A percentile compares a stretch with the other conserved stretches of the same genome.
Evolutionary conservation across 805 yeast species (phyloP).

Genomic region (Starmera pachycereana): DNA sequence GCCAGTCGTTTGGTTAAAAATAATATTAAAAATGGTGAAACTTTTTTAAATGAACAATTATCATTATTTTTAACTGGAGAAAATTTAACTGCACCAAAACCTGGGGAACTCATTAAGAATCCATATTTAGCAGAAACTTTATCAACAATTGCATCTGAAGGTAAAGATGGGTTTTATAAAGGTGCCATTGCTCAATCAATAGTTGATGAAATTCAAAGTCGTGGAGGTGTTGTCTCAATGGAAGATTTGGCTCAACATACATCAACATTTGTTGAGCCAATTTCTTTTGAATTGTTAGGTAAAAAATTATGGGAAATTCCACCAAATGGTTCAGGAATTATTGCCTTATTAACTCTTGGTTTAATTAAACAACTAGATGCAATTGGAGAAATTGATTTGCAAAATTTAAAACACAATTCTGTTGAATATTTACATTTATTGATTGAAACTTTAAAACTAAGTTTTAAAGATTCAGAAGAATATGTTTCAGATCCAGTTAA

Average conservation of each 20-base stretch:
- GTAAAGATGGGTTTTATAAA: slow-evolving; percentile 58
- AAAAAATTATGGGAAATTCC: slow-evolving; percentile 70
- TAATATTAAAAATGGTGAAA: slow-evolving; percentile 20
- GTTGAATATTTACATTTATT: slow-evolving; percentile 58
- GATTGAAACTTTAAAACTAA: slow-evolving; percentile 63
- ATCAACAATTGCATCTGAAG: slow-evolving; percentile 39
- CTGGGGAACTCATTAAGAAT: slow-evolving; percentile 51
- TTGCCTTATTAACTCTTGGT: slow-evolving; percentile 64
- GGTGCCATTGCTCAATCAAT: slow-evolving; percentile 65
- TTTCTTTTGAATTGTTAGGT: slow-evolving; percentile 40
- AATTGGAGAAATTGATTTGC: slow-evolving; percentile 32
- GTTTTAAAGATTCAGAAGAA: slow-evolving; percentile 67
- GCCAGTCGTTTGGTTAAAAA: slow-evolving; percentile 28
- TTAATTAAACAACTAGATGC: slow-evolving; percentile 45
- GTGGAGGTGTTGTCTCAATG: slow-evolving; percentile 46
- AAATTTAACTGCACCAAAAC: slow-evolving; percentile 36
- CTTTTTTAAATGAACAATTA: slow-evolving; percentile 19
- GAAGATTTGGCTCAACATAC: slow-evolving; percentile 50
- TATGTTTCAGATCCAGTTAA: slow-evolving; percentile 55
- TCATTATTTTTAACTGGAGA: slow-evolving; percentile 27
- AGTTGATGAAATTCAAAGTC: slow-evolving; percentile 36
- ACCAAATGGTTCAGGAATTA: slow-evolving; percentile 76
- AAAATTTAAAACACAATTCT: slow-evolving; percentile 47
- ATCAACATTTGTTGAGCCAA: slow-evolving; percentile 58
- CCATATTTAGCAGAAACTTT: slow-evolving; percentile 42